Evolutionary conservation across 805 yeast genomes (phyloP).

Genomic region (Cyberlindnera bimundalis): DNA sequence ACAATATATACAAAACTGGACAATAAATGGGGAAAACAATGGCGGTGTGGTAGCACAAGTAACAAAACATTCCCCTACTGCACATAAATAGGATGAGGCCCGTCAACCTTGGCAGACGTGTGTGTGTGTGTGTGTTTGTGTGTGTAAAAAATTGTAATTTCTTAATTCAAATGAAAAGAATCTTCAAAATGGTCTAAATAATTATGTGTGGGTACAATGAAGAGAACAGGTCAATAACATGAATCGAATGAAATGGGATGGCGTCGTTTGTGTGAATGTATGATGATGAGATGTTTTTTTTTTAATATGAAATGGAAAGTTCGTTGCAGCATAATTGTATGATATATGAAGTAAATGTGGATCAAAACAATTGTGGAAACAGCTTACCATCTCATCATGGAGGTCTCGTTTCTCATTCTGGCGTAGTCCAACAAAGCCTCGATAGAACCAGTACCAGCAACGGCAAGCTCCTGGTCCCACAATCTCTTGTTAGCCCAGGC

Average conservation of each 20-base stretch:
- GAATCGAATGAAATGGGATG: not conserved
- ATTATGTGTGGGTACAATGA: constrained; percentile 1
- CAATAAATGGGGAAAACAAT: constrained; percentile 3
- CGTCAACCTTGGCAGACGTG: constrained; percentile 2
- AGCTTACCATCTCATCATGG: constrained; percentile 75
- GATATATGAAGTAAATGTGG: constrained; percentile 2
- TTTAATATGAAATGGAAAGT: not conserved
- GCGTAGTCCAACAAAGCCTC: constrained; percentile 80
- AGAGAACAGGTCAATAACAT: not conserved
- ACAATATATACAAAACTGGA: constrained; percentile 16
- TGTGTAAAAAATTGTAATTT: not conserved
- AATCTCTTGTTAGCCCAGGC: constrained; percentile 72
- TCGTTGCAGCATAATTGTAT: constrained; percentile 2
- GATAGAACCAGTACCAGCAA: constrained; percentile 82
- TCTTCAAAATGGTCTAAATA: not conserved
- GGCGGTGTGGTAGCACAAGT: constrained; percentile 1
- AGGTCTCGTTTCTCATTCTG: constrained; percentile 86
- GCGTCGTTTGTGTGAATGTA: not conserved
- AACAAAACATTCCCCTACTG: constrained; percentile 1
- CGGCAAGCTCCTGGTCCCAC: constrained; percentile 83
- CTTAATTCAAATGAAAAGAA: not conserved
- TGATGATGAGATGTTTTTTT: not conserved
- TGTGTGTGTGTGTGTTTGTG: not conserved
- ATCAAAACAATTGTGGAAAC: not conserved
- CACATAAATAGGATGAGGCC: constrained; percentile 6